Evolutionary conservation across 192 early-diverging fungal species (phyloP), one percentile per base, ranked within the genome.

Genomic region (Nowakowskiella sp.): DNA sequence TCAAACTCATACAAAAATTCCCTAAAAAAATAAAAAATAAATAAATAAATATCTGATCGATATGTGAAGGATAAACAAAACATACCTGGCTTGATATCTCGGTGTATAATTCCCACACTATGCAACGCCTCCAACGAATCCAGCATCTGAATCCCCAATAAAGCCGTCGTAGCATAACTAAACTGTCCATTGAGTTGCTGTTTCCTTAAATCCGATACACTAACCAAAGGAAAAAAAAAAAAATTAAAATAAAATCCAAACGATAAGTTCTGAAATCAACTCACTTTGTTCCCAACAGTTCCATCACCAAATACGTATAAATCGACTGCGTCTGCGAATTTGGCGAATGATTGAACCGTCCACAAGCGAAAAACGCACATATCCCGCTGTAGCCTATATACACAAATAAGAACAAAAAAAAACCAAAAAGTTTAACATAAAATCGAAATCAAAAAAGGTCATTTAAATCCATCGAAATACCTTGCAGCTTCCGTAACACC

Each of bases 301-400:
- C 47, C 78, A 81, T 81, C 30, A 81, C 75, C 51, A 81, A 34
- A 47, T 76, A 81, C 33, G 42, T 62, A 49, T 78, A 74, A 24
- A 61, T 53, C 45, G 55, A 61, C 6, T 33, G 46, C 44, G 50
- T 52, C 27, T 42, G 22, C 22, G 42, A 13, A 28, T 8, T 68
- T 9, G 58, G 56, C 16, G 10, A 53, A 23, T 51, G 46, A 9
- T 47, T 56, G 55, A 75, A 70, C 26, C 66, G 63, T 8, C 73
- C 73, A 27, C 56, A 44, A 4, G 57, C 71, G 28, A 71, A 25
- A 34, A 68, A 69, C 16, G 34, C n/a, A 42, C 73, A 76, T 1
- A 67, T 49, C 42, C 60, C 62, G 0, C 51, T 47, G 25, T 36
- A 68, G 28, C 49, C 68, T 67, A 42, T 6, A n/a, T 26, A 23